Percentiles rank a stretch among this genome's conserved stretches.
These are phyloP conservation scores for Podospora pseudopauciseta DNA, from an alignment of 495 filamentous ascomycete species.

Conservation along the genomic window DNA sequence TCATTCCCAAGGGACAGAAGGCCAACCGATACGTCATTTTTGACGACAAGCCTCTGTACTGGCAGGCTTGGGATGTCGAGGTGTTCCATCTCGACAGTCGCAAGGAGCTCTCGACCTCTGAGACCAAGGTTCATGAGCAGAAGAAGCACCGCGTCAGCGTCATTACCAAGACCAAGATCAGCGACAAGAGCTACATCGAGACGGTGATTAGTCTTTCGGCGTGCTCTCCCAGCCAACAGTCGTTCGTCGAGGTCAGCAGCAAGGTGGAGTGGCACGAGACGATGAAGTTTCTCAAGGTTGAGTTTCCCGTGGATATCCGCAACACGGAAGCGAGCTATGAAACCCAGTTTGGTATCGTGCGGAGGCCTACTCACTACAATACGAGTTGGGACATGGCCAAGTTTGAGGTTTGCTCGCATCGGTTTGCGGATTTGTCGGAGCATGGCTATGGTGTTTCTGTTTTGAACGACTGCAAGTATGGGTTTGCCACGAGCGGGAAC, in stretches of 20 bases:
- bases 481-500: constrained; percentile 87
- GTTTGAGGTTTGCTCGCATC: constrained; percentile 97
- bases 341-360: constrained; percentile 85
- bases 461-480: constrained; percentile 95
- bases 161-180: constrained; percentile 77
- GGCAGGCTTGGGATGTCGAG: constrained; percentile 99
- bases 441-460: constrained; percentile 88
- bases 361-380: constrained; percentile 91
- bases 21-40: constrained; percentile 93
- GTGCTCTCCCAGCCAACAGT: constrained; percentile 57
- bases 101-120: constrained; percentile 61
- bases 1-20: constrained; percentile 73
- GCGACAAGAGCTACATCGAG: constrained; percentile 79
- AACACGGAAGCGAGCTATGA: constrained; percentile 96
- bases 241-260: constrained; percentile 71
- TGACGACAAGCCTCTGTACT: constrained; percentile 96
- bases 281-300: constrained; percentile 98
- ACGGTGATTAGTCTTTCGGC: constrained; percentile 79
- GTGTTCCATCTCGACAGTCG: constrained; percentile 90
- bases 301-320: constrained; percentile 89
- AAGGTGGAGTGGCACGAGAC: constrained; percentile 91
- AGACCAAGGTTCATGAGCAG: constrained; percentile 68
- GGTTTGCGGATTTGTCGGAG: constrained; percentile 95
- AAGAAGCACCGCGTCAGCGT: constrained; percentile 73
- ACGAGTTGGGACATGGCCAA: constrained; percentile 99